Evolutionary conservation across 2,329 filamentous ascomycete genomes (phyloP).

Genomic region (Sarocladium brachiariae): DNA sequence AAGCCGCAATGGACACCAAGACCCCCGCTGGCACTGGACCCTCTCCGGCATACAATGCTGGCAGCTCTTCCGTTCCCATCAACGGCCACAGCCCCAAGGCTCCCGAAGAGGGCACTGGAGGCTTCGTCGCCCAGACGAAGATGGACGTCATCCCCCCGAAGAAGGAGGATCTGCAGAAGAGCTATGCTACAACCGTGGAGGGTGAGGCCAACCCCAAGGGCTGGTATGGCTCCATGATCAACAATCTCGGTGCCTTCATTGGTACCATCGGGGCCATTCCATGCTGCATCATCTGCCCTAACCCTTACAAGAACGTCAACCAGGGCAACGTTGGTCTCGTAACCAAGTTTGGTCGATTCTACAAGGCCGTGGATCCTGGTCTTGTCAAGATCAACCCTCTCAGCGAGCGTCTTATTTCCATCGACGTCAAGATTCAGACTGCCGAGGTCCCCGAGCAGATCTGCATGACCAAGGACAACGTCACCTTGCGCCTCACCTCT

Average conservation of each 20-base stretch:
- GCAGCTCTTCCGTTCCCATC: slow-evolving; percentile 6
- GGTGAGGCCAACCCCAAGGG: slow-evolving; percentile 66
- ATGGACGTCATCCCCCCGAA: slow-evolving; percentile 74
- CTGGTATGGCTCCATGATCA: slow-evolving; percentile 89
- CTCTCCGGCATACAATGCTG: not conserved
- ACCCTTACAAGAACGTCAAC: slow-evolving; percentile 86
- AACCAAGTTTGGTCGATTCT: slow-evolving; percentile 92
- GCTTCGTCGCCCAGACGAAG: slow-evolving; percentile 45
- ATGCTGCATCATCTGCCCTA: slow-evolving; percentile 86
- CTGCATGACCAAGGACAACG: slow-evolving; percentile 99
- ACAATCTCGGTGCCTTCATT: slow-evolving; percentile 64
- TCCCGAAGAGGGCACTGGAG: slow-evolving; percentile 22
- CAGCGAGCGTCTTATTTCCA: slow-evolving; percentile 79
- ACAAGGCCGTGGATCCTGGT: slow-evolving; percentile 91
- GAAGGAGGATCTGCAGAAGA: slow-evolving; percentile 76
- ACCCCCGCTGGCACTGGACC: not conserved
- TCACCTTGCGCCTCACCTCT: slow-evolving; percentile 84
- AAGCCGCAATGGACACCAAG: slow-evolving; percentile 2
- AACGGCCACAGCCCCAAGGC: slow-evolving; percentile 24
- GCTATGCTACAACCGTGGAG: slow-evolving; percentile 60
- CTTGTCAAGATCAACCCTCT: slow-evolving; percentile 97
- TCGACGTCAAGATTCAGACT: slow-evolving; percentile 99
- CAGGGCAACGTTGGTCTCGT: slow-evolving; percentile 95
- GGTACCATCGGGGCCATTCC: slow-evolving; percentile 81
- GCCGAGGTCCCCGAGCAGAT: slow-evolving; percentile 93